A percentile compares a stretch with the other conserved stretches of the same genome.
phyloP scores from a whole-genome alignment of 768 basidiomycete genomes.

The Boletus eberwhitei region DNA sequence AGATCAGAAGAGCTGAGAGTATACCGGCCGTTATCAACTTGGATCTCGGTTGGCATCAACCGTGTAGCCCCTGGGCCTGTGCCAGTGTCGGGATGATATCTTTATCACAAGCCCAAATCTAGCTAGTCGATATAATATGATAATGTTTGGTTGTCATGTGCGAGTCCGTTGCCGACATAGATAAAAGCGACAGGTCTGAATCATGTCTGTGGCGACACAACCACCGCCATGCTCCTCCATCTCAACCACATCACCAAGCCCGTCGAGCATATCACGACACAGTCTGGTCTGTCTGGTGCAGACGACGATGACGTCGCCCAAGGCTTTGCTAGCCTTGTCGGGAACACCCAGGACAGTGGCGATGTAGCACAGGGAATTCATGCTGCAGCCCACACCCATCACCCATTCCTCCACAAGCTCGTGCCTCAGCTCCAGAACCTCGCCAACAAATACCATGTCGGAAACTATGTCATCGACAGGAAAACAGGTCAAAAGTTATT shows the following conservation, averaged over 20 bases:
- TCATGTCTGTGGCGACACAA: neutral
- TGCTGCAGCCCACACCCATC: conserved; percentile 30
- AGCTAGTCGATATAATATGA: too few relatives aligned
- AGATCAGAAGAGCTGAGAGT: too few relatives aligned
- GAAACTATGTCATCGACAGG: conserved; percentile 55
- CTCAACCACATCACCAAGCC: conserved; percentile 24
- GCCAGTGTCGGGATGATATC: too few relatives aligned
- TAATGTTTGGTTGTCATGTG: neutral
- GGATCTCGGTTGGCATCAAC: too few relatives aligned
- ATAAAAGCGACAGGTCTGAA: conserved; percentile 3
- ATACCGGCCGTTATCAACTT: too few relatives aligned
- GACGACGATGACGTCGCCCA: conserved; percentile 20
- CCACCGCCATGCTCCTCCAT: conserved; percentile 13
- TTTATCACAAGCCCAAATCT: too few relatives aligned
- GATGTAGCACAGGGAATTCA: conserved; percentile 31
- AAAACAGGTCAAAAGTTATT: conserved; percentile 52
- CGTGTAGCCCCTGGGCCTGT: too few relatives aligned
- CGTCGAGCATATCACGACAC: conserved; percentile 25
- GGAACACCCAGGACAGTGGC: conserved; percentile 10
- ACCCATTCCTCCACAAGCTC: conserved; percentile 43
- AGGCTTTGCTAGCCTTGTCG: conserved; percentile 21
- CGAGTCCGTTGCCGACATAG: neutral
- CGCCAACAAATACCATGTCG: conserved; percentile 50
- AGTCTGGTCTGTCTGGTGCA: conserved; percentile 16
- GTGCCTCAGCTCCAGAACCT: conserved; percentile 56